Evolutionary conservation across 106 monocot species (phyloP), one percentile per base, ranked within the genome.

Genomic region (Dendrobium catenatum): DNA sequence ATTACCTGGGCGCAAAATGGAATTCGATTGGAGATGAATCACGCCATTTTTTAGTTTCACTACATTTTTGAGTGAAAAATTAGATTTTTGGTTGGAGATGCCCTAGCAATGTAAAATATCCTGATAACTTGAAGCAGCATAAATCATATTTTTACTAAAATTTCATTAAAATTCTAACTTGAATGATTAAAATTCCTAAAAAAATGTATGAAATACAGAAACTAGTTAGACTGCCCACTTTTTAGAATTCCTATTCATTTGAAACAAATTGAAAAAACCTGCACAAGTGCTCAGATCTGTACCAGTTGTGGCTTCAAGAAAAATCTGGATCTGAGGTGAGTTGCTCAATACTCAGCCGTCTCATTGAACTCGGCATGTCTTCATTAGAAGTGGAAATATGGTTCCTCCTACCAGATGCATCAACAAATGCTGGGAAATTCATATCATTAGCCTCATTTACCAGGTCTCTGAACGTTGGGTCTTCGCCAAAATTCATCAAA

Each of bases 401-500:
- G 49, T 7, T 68, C 31, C 85, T 49, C 66, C 90, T 82, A 78
- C 80, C 86, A 78, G 43, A 81, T 27, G 82, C 68, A 22, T 79
- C 37, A 55, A 72, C 77, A 67, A 86, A 86, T 3, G 84, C 76
- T 18, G 86, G 88, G 22, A 61, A 10, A 54, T 54, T 16, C 61
- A 75, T 44, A 66, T 85, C 73, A 51, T 68, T 70, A 67, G 79
- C 85, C 29, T 74, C 83, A 54, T 72, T 80, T 29, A 86, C 82
- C 51, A 40, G 37, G 13, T 88, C 90, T n/a, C 76, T 75, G 47
- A 82, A 80, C 18, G 29, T 19, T 0, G 86, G 78, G 42, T 91
- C 90, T 58, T 88, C 88, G 2, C 74, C 70, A 78, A 86, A 91
- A 86, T 81, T 80, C 11, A 88, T 78, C 68, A 86, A 64, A 24